Percentiles rank a stretch among this genome's conserved stretches.
Evolutionary conservation across 1,139 yeast species (phyloP).

Genomic region (Sugiyamaella grinbergsii): DNA sequence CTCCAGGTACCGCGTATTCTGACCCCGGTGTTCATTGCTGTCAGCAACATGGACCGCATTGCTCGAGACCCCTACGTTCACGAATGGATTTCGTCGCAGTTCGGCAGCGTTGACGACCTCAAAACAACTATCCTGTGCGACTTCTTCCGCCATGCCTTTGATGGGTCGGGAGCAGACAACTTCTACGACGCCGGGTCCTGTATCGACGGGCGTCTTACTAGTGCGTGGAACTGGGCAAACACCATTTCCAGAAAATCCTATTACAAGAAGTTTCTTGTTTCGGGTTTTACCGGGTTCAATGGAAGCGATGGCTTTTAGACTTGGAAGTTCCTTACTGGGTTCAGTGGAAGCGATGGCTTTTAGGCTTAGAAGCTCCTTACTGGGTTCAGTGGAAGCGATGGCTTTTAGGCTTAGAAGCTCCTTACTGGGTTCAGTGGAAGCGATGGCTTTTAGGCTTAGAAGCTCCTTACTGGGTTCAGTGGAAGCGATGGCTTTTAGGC

Average conservation of each 20-base stretch:
- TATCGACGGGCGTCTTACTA: constrained; percentile 74
- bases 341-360: constrained; percentile 66
- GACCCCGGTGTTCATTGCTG: constrained; percentile 63
- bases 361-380: constrained; percentile 54
- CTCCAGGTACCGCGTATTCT: constrained; percentile 72
- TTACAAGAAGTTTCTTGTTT: constrained; percentile 60
- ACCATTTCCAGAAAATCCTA: constrained; percentile 63
- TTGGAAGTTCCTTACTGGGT: constrained; percentile 55
- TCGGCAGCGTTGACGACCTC: constrained; percentile 54
- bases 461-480: constrained; percentile 75
- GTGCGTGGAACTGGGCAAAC: constrained; percentile 81
- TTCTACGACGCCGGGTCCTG: constrained; percentile 79
- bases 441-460: constrained; percentile 55
- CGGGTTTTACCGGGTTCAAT: constrained; percentile 78
- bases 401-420: constrained; percentile 47
- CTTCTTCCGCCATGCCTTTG: constrained; percentile 74
- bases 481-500: constrained; percentile 58
- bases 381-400: constrained; percentile 71
- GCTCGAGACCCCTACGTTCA: constrained; percentile 52
- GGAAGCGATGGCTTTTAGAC: constrained; percentile 58
- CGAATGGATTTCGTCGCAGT: constrained; percentile 57
- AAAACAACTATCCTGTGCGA: constrained; percentile 59
- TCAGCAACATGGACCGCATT: constrained; percentile 53
- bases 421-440: constrained; percentile 72
- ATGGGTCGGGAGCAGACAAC: constrained; percentile 76